Evolutionary conservation across 1,139 yeast species (phyloP), one percentile per base, ranked within the genome.

Genomic region (Hansenula sp.): DNA sequence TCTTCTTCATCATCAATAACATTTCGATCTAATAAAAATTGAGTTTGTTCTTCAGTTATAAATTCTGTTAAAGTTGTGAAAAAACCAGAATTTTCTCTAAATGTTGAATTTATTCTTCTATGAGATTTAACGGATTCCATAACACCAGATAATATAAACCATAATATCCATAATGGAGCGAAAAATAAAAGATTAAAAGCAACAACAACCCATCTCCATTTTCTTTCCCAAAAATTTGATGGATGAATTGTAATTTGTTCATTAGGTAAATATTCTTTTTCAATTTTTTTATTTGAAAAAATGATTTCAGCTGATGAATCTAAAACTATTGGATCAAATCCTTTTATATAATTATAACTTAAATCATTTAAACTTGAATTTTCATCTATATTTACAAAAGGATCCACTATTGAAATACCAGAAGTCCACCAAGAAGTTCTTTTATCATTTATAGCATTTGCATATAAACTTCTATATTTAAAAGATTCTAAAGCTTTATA

Each of bases 401-500:
- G 94, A 54, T 87, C 94, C 18, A 65, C 63, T 11, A 65, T 55
- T 2, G 84, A 75, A 26, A 84, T 82, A 2, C 85, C 84, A 0
- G 95, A 71, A 0, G 95, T 86, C 71, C 84, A 86, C 82, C 87
- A 87, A 25, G 85, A 75, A 6, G 94, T 80, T 50, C 95, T 73
- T 51, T 78, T 80, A 61, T 87, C 96, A 49, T 86, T 84, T 44
- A 83, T 73, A 32, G 82, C 72, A 59, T 87, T 87, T 6, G 92
- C 84, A 56, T 87, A 87, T 41, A 86, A 61, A 2, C 79, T 60
- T 40, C 71, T 67, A 45, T 74, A 57, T 42, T 69, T 64, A 62
- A 87, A 87, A 29, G 46, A 42, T 26, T 65, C 52, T 41, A 87
- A 66, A 1, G 79, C 84, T 50, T 69, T 68, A 58, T 62, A 75